These are phyloP conservation scores for Pharnaceum exiguum DNA, from an alignment of 148 eudicot species.

Conservation along the genomic window DNA sequence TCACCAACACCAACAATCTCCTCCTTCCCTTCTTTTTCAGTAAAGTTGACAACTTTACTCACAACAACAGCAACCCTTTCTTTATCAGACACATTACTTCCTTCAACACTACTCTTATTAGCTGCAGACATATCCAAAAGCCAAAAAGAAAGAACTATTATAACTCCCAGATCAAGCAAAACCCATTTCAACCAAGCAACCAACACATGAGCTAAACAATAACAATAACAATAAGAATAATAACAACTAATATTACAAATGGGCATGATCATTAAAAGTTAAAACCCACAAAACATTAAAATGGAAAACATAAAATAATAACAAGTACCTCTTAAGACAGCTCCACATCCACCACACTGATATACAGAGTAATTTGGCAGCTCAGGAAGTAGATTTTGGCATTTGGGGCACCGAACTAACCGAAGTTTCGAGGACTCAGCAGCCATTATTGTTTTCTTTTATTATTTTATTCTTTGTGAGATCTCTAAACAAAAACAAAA, in stretches of 20 bases:
- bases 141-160: background rate
- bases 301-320: background rate
- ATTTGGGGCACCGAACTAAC: conserved; percentile 83
- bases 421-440: conserved; percentile 56
- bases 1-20: too few species aligned
- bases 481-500: background rate
- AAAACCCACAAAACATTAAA: conserved; percentile 7
- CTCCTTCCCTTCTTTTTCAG: too few species aligned
- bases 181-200: conserved; percentile 8
- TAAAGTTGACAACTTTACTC: conserved; percentile 40
- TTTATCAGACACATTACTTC: conserved; percentile 39
- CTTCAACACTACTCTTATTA: conserved; percentile 41
- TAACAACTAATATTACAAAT: conserved; percentile 1
- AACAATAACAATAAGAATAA: background rate
- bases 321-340: conserved; percentile 71
- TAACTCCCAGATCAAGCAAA: conserved; percentile 15
- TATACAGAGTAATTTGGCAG: conserved; percentile 72
- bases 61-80: conserved; percentile 32
- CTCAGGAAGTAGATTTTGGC: conserved; percentile 77
- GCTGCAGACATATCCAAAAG: conserved; percentile 43
- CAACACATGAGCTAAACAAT: too few species aligned
- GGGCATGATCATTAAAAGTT: conserved; percentile 9
- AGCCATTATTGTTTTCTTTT: too few species aligned
- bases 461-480: conserved; percentile 22
- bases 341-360: conserved; percentile 92